These are phyloP conservation scores for Rubia peregrina DNA, from an alignment of 305 asterid species.

Conservation along the genomic window DNA sequence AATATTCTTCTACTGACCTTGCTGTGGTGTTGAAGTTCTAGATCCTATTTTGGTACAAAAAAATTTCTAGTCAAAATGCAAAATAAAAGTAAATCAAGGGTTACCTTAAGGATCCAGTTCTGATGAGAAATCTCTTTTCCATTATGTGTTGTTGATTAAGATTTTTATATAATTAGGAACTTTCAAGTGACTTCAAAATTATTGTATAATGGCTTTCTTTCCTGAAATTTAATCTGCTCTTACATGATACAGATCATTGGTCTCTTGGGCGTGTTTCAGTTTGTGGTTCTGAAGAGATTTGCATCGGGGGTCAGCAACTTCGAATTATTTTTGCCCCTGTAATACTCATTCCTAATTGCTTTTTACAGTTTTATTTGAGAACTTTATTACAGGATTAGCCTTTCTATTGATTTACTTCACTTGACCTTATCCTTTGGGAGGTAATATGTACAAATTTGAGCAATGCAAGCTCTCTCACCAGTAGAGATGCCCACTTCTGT, in stretches of 20 bases:
- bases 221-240: constrained; percentile 3
- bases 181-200: background rate
- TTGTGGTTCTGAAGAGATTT: constrained; percentile 73
- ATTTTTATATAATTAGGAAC: background rate
- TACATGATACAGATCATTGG: constrained; percentile 66
- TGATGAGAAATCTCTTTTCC: background rate
- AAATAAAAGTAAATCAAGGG: background rate
- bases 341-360: constrained; percentile 19
- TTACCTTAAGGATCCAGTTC: background rate
- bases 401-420: background rate
- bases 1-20: background rate
- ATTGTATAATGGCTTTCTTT: background rate
- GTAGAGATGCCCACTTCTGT: background rate
- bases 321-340: constrained; percentile 81
- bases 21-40: background rate
- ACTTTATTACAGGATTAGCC: background rate
- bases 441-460: background rate
- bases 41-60: background rate
- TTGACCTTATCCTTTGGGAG: background rate
- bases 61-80: background rate
- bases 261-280: constrained; percentile 58
- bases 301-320: constrained; percentile 67
- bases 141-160: background rate
- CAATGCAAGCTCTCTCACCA: background rate
- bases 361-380: background rate